Evolutionary conservation across 192 early-diverging fungal genomes (phyloP).

Genomic region (Coemansia sp.): DNA sequence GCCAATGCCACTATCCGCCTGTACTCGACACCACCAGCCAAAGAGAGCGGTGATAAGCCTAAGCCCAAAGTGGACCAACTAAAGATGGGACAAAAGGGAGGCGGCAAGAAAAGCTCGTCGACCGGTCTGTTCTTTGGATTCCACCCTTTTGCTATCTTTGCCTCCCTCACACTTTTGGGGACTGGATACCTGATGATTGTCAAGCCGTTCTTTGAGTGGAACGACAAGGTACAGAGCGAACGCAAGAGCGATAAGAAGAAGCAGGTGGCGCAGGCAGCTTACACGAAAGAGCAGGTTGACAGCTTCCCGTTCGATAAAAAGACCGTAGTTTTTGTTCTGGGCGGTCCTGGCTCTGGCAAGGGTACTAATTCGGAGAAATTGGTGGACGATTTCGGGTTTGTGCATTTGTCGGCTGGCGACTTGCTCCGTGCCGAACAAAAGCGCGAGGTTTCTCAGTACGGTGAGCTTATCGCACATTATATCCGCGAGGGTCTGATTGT

Average conservation of each 20-base stretch:
- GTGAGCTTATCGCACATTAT: constrained; percentile 88
- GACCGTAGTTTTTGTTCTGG: constrained; percentile 89
- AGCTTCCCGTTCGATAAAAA: constrained; percentile 58
- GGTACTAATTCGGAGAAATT: constrained; percentile 94
- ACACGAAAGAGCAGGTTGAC: constrained; percentile 26
- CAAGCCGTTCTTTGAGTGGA: constrained; percentile 46
- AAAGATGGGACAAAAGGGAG: constrained; percentile 40
- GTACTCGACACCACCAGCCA: constrained; percentile 5
- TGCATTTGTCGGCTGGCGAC: constrained; percentile 96
- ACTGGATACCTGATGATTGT: constrained; percentile 34
- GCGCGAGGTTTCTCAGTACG: constrained; percentile 79
- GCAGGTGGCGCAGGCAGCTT: constrained; percentile 11
- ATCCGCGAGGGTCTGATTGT: constrained; percentile 96
- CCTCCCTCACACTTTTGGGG: constrained; percentile 22
- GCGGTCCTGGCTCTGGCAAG: constrained; percentile 90
- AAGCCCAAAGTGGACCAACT: constrained; percentile 26
- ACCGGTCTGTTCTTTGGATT: constrained; percentile 26
- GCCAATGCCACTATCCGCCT: not conserved
- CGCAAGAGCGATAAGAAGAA: constrained; percentile 5
- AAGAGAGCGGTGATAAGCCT: not conserved
- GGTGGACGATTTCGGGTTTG: constrained; percentile 88
- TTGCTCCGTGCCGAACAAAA: constrained; percentile 90
- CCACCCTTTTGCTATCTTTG: constrained; percentile 36
- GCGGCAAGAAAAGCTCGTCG: constrained; percentile 2
- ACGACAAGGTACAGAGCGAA: constrained; percentile 15